Evolutionary conservation across 208 protist species (phyloP).

Genomic region (Endotrypanum monterogeii): DNA sequence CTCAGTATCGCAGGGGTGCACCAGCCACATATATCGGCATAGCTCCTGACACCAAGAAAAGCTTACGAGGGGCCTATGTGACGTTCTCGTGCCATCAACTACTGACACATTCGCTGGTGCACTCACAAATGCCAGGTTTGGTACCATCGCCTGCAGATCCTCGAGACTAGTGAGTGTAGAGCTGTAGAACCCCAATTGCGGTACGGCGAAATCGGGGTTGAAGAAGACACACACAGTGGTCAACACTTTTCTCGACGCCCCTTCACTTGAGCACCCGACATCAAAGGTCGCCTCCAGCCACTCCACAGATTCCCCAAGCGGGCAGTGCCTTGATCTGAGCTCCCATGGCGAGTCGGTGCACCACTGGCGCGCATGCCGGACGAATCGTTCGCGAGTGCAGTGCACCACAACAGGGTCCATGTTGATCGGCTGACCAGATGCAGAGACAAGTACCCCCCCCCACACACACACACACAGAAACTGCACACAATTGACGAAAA

Average conservation of each 20-base stretch:
- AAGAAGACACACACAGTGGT: constrained; percentile 25
- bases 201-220: constrained; percentile 18
- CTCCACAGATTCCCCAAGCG: not conserved
- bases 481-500: not conserved
- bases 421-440: not conserved
- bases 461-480: too few relatives aligned
- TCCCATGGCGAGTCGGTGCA: constrained; percentile 13
- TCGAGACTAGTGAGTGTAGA: constrained; percentile 15
- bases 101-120: not conserved
- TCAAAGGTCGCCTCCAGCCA: constrained; percentile 27
- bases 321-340: constrained; percentile 3
- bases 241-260: not conserved
- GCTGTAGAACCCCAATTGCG: constrained; percentile 50
- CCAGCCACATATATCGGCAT: constrained; percentile 42
- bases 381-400: constrained; percentile 17
- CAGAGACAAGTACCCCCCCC: not conserved
- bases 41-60: constrained; percentile 51
- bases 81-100: not conserved
- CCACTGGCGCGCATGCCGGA: not conserved
- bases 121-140: constrained; percentile 23
- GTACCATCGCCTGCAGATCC: constrained; percentile 28
- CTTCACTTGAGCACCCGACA: not conserved
- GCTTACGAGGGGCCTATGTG: constrained; percentile 28
- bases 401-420: constrained; percentile 1
- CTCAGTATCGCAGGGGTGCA: constrained; percentile 65